Evolutionary conservation across 805 yeast species (phyloP).

Genomic region (Kockiozyma suomiensis): DNA sequence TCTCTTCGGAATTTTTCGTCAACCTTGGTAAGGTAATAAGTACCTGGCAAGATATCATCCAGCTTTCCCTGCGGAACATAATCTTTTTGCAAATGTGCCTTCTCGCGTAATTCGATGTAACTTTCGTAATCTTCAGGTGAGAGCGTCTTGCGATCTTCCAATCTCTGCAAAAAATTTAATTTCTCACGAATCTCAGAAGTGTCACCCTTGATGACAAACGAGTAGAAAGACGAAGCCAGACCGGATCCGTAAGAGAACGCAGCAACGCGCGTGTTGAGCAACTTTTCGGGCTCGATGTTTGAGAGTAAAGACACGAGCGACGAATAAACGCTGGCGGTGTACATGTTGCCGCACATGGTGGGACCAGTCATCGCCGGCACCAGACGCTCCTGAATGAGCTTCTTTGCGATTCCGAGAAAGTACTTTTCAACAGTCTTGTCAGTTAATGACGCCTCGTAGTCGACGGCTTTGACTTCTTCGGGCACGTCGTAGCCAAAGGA

Average conservation of each 20-base stretch:
- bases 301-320: constrained; percentile 79
- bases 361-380: constrained; percentile 81
- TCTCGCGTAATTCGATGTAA: constrained; percentile 83
- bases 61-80: constrained; percentile 78
- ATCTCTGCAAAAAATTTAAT: constrained; percentile 67
- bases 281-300: constrained; percentile 69
- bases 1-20: constrained; percentile 88
- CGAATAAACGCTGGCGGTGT: constrained; percentile 91
- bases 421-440: constrained; percentile 84
- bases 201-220: constrained; percentile 81
- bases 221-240: constrained; percentile 85
- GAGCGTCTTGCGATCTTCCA: constrained; percentile 63
- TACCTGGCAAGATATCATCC: constrained; percentile 70
- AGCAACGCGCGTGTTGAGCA: constrained; percentile 85
- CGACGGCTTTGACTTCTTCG: constrained; percentile 56
- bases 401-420: constrained; percentile 77
- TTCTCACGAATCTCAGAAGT: constrained; percentile 63
- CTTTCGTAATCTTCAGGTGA: constrained; percentile 81
- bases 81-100: constrained; percentile 78
- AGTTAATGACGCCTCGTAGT: constrained; percentile 75
- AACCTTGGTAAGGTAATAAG: constrained; percentile 79
- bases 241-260: constrained; percentile 98
- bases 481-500: constrained; percentile 47
- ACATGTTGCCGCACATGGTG: constrained; percentile 97
- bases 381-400: constrained; percentile 65